Evolutionary conservation across 768 basidiomycete species (phyloP).

Genomic region (Leccinum ochraceum): DNA sequence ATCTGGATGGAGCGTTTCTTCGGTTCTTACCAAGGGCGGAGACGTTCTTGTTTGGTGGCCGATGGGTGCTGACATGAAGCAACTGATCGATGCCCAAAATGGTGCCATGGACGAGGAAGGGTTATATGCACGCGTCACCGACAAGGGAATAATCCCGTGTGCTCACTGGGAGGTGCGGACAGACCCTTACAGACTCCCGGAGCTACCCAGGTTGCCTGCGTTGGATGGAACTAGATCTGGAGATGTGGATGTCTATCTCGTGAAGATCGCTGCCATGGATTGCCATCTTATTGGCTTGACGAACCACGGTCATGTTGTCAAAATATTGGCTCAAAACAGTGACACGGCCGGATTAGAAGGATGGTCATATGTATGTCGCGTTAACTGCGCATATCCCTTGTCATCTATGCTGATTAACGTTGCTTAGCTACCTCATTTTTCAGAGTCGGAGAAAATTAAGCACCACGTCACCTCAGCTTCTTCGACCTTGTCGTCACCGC

Average conservation of each 20-base stretch:
- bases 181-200: constrained; percentile 60
- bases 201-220: constrained; percentile 60
- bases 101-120: constrained; percentile 45
- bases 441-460: constrained; percentile 55
- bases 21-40: constrained; percentile 69
- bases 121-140: constrained; percentile 32
- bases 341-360: constrained; percentile 42
- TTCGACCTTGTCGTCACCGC: constrained; percentile 39
- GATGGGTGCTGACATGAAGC: constrained; percentile 43
- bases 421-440: constrained; percentile 70
- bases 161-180: constrained; percentile 54
- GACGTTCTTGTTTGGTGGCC: constrained; percentile 81
- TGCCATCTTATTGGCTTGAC: constrained; percentile 77
- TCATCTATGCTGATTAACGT: not conserved
- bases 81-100: constrained; percentile 40
- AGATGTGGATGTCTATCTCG: constrained; percentile 46
- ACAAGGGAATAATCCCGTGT: constrained; percentile 56
- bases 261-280: constrained; percentile 82
- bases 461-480: constrained; percentile 46
- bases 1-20: constrained; percentile 82
- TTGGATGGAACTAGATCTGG: constrained; percentile 33
- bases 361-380: constrained; percentile 73
- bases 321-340: constrained; percentile 47
- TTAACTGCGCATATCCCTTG: not conserved
- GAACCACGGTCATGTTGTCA: constrained; percentile 74